Conservation (phyloP, 164 flowering plant species). For the Saururus chinensis region DNA sequence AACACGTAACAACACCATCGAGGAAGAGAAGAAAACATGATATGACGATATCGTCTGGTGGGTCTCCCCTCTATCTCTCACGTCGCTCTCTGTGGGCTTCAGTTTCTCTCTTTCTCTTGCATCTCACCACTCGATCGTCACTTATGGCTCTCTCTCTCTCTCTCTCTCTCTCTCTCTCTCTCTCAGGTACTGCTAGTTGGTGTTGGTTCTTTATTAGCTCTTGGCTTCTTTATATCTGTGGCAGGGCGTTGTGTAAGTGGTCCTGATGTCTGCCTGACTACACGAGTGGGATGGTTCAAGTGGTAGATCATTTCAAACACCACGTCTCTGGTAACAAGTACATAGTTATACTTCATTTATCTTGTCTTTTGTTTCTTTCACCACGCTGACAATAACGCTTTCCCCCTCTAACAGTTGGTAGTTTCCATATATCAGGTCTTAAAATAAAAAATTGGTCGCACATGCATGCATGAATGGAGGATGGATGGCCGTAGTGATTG, state of each 20-base stretch:
- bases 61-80: conserved; percentile 11
- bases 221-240: conserved; percentile 36
- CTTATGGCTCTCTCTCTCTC: not conserved
- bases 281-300: conserved; percentile 9
- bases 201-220: conserved; percentile 43
- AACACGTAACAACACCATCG: not conserved
- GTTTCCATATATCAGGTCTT: not conserved
- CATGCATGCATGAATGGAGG: too few relatives aligned
- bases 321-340: conserved; percentile 9
- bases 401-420: not conserved
- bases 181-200: conserved; percentile 31
- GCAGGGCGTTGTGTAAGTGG: conserved; percentile 37
- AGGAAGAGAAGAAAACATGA: not conserved
- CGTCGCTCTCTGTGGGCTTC: not conserved
- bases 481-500: too few relatives aligned
- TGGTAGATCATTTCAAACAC: conserved; percentile 3
- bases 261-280: conserved; percentile 22
- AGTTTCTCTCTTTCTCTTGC: too few relatives aligned
- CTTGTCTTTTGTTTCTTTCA: not conserved
- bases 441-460: too few relatives aligned
- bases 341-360: conserved; percentile 1
- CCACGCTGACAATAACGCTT: not conserved
- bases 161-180: conserved; percentile 4
- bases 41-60: conserved; percentile 15
- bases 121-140: not conserved